Evolutionary conservation across 1,284 basidiomycete genomes (phyloP).

Genomic region (Sparassis latifolia): DNA sequence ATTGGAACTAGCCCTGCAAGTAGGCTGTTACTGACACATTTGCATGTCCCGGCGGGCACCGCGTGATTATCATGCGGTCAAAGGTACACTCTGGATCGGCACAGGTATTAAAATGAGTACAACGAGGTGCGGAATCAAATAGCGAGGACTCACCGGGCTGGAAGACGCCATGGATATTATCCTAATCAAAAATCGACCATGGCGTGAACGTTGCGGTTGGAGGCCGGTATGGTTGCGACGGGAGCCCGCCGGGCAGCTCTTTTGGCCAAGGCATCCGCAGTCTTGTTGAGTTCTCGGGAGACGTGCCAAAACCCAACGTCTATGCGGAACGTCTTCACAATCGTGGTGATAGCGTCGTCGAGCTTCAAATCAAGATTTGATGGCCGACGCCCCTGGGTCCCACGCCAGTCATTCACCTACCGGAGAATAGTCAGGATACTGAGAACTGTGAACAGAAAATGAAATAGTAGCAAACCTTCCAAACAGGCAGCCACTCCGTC

Average conservation of each 20-base stretch:
- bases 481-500: constrained; percentile 27
- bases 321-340: constrained; percentile 11
- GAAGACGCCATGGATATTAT: background rate
- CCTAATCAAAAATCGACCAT: no score
- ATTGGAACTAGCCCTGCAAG: no score
- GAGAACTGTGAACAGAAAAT: background rate
- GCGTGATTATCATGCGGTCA: no score
- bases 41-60: no score
- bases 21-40: no score
- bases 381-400: constrained; percentile 12
- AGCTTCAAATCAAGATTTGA: constrained; percentile 24
- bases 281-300: constrained; percentile 10
- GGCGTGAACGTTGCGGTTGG: no score
- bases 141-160: background rate
- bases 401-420: constrained; percentile 19
- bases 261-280: constrained; percentile 2
- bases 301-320: constrained; percentile 22
- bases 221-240: background rate
- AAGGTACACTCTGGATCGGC: no score
- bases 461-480: constrained; percentile 21
- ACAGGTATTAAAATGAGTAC: background rate
- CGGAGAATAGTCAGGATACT: background rate
- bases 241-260: background rate
- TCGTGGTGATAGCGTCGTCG: constrained; percentile 12
- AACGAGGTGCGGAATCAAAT: background rate